A percentile compares a stretch with the other conserved stretches of the same genome.
These are phyloP conservation scores for Candolleomyces aberdarensis DNA, from an alignment of 768 basidiomycete genomes.

Conservation along the genomic window DNA sequence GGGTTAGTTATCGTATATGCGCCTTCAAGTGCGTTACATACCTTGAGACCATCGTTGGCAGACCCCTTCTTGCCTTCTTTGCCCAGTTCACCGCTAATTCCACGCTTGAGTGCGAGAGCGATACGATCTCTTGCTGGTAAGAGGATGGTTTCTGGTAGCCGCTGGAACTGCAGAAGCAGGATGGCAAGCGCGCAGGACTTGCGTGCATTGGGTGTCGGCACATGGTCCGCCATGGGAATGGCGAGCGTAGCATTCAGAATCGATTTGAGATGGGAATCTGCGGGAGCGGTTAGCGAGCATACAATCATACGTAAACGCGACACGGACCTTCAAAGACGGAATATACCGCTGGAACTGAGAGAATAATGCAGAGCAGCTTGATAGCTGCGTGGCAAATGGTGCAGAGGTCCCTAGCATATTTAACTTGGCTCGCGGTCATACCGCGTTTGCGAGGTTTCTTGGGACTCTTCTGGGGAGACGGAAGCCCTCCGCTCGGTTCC, in stretches of 20 bases:
- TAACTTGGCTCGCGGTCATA: slow-evolving; percentile 74
- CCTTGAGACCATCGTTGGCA: slow-evolving; percentile 74
- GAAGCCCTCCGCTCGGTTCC: slow-evolving; percentile 37
- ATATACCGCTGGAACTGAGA: slow-evolving; percentile 57
- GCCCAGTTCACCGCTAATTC: slow-evolving; percentile 79
- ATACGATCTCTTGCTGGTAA: slow-evolving; percentile 64
- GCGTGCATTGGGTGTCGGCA: slow-evolving; percentile 83
- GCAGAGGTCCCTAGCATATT: slow-evolving; percentile 76
- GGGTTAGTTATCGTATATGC: slow-evolving; percentile 1
- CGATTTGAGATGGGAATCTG: slow-evolving; percentile 56
- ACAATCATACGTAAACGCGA: slow-evolving; percentile 9
- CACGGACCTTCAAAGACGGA: slow-evolving; percentile 58
- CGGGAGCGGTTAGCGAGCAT: slow-evolving; percentile 8
- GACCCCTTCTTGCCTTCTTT: slow-evolving; percentile 90
- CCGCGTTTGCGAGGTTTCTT: slow-evolving; percentile 52
- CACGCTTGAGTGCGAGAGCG: slow-evolving; percentile 67
- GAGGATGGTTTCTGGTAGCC: slow-evolving; percentile 61
- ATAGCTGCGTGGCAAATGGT: slow-evolving; percentile 70
- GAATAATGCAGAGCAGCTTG: slow-evolving; percentile 57
- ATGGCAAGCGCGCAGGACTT: slow-evolving; percentile 81
- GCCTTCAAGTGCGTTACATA: slow-evolving; percentile 23
- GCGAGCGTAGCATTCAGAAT: slow-evolving; percentile 65
- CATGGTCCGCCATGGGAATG: slow-evolving; percentile 63
- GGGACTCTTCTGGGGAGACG: slow-evolving; percentile 71
- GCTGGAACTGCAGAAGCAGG: slow-evolving; percentile 69